Base-by-base conservation (phyloP, 148 eudicot genomes). In the Chenopodium quinoa region DNA sequence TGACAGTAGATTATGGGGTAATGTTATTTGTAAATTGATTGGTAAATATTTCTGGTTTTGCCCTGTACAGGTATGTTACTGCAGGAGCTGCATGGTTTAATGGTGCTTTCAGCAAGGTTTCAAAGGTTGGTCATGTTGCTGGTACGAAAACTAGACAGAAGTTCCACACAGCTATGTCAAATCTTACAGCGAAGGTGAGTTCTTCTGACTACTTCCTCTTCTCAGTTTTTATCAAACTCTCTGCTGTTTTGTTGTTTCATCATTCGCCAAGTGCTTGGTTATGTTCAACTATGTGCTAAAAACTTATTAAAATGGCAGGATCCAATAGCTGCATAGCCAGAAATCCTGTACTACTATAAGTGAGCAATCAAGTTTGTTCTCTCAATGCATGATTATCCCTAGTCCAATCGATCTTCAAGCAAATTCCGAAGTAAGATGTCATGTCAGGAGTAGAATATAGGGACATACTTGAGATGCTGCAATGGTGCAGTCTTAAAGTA, bases 71-170 rank as follows among this genome's bases (percentile, higher is more conserved):
- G 88, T 95, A 91, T 77, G 93, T 95, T 80, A 87, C 92, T 79
- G 97, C 94, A 63, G 99, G 99, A 87, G 77, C 99, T 84, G 80
- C 94, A 76, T 93, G 99, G 99, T 87, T 93, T 56, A 92, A 88
- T 84, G 99, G 97, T 60, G 97, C 99, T 76, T 93, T 95, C 76
- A 85, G 82, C 82, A 93, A 90, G 86, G 97, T 95, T 52, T 90
- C 99, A 23, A 95, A 91, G 88, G 99, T 90, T 75, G 94, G 97
- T 83, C 92, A 89, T 75, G 97, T 88, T 69, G 99, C 99, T 71
- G 95, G 99, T 77, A 82, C 89, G 11, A 95, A 90, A 88, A 93
- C 99, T 40, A 89, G 90, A 85, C 89, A 89, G 64, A 95, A 91
- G 86, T 92, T 94, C 91, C 87, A 81, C 75, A 76, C 86, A 70